Evolutionary conservation across 2,329 filamentous ascomycete species (phyloP).

Genomic region (Aspergillus sp.): DNA sequence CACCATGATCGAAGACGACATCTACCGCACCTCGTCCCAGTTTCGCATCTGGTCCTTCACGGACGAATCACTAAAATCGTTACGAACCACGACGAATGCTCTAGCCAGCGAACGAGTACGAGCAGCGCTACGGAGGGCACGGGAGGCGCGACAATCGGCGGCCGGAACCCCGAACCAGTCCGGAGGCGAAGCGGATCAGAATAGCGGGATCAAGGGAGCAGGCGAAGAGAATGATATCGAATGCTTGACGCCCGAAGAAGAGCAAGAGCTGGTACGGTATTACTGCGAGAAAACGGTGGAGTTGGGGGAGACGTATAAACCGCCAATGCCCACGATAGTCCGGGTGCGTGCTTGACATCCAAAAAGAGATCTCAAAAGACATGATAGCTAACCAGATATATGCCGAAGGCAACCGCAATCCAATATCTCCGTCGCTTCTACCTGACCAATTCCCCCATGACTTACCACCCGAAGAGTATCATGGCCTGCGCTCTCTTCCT

Average conservation of each 20-base stretch:
- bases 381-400: slow-evolving; percentile 1
- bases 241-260: slow-evolving; percentile 75
- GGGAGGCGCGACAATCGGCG: slow-evolving; percentile 26
- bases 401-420: slow-evolving; percentile 62
- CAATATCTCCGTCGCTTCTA: slow-evolving; percentile 93
- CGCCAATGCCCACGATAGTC: slow-evolving; percentile 50
- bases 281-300: slow-evolving; percentile 59
- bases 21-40: slow-evolving; percentile 84
- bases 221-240: slow-evolving; percentile 49
- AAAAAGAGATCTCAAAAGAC: background rate
- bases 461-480: slow-evolving; percentile 83
- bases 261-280: slow-evolving; percentile 70
- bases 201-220: slow-evolving; percentile 21
- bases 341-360: slow-evolving; percentile 40
- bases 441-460: slow-evolving; percentile 90
- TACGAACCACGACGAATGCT: slow-evolving; percentile 70
- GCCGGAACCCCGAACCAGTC: slow-evolving; percentile 18
- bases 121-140: slow-evolving; percentile 46
- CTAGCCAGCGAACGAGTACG: slow-evolving; percentile 63
- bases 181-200: slow-evolving; percentile 18
- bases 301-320: slow-evolving; percentile 51
- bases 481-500: slow-evolving; percentile 88
- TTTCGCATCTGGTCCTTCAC: slow-evolving; percentile 91
- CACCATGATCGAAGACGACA: slow-evolving; percentile 76
- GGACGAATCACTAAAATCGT: slow-evolving; percentile 57